Evolutionary conservation across 106 monocot species (phyloP).

Genomic region (Narthecium ossifragum): DNA sequence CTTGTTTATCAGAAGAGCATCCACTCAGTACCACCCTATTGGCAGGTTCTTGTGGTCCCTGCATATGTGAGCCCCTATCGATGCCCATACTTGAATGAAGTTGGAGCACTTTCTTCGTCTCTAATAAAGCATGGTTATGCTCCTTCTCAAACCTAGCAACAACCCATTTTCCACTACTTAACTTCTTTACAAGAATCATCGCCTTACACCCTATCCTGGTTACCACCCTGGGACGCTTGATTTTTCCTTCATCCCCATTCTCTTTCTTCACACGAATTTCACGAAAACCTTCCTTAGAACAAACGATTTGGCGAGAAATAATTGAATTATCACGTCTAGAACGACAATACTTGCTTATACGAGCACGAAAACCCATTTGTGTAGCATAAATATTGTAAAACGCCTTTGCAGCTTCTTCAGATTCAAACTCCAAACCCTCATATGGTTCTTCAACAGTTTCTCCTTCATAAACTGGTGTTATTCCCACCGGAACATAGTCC

Average conservation of each 20-base stretch:
- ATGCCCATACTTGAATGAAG: background rate
- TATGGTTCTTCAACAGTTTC: conserved; percentile 20
- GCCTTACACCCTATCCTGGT: conserved; percentile 50
- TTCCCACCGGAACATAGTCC: conserved; percentile 1
- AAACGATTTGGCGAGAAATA: conserved; percentile 47
- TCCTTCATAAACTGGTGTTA: background rate
- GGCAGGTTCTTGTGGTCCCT: background rate
- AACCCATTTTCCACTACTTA: conserved; percentile 35
- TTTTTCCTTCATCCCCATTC: conserved; percentile 15
- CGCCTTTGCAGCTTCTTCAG: conserved; percentile 32
- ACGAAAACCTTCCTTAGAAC: conserved; percentile 45
- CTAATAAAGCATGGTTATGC: conserved; percentile 31
- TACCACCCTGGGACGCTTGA: conserved; percentile 15
- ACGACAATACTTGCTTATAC: conserved; percentile 41
- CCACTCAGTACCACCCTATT: background rate
- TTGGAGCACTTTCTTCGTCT: background rate
- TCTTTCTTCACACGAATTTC: conserved; percentile 20
- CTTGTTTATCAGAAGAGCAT: conserved; percentile 4
- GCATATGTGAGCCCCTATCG: background rate
- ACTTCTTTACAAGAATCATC: conserved; percentile 39
- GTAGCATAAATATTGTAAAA: conserved; percentile 43
- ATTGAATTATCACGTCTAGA: conserved; percentile 47
- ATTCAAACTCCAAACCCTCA: conserved; percentile 50
- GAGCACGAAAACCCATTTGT: conserved; percentile 32
- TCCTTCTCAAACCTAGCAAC: conserved; percentile 40